Evolutionary conservation across 1,139 yeast species (phyloP).

Genomic region (Blastobotrys persicus): DNA sequence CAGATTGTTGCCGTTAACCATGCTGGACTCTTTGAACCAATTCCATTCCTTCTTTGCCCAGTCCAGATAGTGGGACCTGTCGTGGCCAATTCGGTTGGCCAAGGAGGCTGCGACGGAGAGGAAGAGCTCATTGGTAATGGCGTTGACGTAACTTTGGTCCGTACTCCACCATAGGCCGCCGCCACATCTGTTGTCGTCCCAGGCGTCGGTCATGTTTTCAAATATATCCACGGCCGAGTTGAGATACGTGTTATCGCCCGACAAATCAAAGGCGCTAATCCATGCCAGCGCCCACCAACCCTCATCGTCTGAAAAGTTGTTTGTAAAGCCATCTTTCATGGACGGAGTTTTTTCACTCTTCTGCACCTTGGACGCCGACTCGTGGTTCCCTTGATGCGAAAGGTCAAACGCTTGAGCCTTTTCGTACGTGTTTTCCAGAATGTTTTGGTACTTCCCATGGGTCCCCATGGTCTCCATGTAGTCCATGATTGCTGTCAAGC

Average conservation of each 20-base stretch:
- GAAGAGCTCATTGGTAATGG: conserved; percentile 24
- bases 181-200: conserved; percentile 19
- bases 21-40: conserved; percentile 19
- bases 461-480: conserved; percentile 11
- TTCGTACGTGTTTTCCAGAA: conserved; percentile 17
- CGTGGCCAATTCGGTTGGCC: conserved; percentile 17
- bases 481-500: conserved; percentile 17
- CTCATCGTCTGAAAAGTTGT: conserved; percentile 22
- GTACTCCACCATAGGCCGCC: conserved; percentile 24
- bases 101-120: conserved; percentile 17
- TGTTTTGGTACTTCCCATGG: conserved; percentile 8
- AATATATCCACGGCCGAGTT: conserved; percentile 19
- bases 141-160: conserved; percentile 20
- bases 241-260: conserved; percentile 16
- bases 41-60: conserved; percentile 21
- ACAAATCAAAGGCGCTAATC: conserved; percentile 20
- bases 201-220: conserved; percentile 18
- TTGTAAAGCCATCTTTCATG: conserved; percentile 18
- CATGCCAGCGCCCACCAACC: conserved; percentile 27
- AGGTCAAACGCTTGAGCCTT: conserved; percentile 18
- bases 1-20: conserved; percentile 16
- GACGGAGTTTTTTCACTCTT: conserved; percentile 13
- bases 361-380: conserved; percentile 1
- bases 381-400: conserved; percentile 7
- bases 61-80: conserved; percentile 13